Conservation (phyloP, 192 early-diverging fungal species). For the Chytriomyces sp. region DNA sequence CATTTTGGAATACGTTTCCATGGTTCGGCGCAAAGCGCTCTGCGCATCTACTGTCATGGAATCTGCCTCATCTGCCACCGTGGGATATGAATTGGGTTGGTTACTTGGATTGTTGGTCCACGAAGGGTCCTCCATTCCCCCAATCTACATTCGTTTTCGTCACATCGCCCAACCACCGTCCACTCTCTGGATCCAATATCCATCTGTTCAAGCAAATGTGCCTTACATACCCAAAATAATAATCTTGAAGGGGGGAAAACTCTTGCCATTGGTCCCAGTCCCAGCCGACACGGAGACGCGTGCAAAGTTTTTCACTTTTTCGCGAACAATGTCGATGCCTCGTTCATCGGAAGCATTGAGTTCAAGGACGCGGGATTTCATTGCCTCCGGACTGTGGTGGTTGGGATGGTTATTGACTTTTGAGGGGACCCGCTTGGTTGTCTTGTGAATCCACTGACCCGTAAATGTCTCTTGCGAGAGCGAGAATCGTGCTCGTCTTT, state of each 20-base stretch:
- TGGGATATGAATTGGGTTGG: not conserved
- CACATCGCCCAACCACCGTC: not conserved
- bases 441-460: slow-evolving; percentile 52
- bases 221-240: slow-evolving; percentile 70
- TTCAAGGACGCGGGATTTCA: slow-evolving; percentile 82
- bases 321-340: slow-evolving; percentile 90
- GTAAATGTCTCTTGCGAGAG: slow-evolving; percentile 81
- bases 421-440: not conserved
- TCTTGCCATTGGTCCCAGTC: not conserved
- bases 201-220: no score
- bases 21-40: slow-evolving; percentile 86
- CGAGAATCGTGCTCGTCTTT: slow-evolving; percentile 94
- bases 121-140: not conserved
- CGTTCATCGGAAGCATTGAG: slow-evolving; percentile 97
- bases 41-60: slow-evolving; percentile 96
- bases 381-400: slow-evolving; percentile 69
- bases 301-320: slow-evolving; percentile 95
- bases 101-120: no score
- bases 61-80: slow-evolving; percentile 86
- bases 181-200: no score
- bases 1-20: slow-evolving; percentile 91
- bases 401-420: not conserved
- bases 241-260: slow-evolving; percentile 90
- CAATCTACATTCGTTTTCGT: not conserved
- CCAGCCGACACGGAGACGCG: slow-evolving; percentile 58